phyloP scores from a whole-genome alignment of 495 filamentous ascomycete species.

The Talaromyces adpressus region DNA sequence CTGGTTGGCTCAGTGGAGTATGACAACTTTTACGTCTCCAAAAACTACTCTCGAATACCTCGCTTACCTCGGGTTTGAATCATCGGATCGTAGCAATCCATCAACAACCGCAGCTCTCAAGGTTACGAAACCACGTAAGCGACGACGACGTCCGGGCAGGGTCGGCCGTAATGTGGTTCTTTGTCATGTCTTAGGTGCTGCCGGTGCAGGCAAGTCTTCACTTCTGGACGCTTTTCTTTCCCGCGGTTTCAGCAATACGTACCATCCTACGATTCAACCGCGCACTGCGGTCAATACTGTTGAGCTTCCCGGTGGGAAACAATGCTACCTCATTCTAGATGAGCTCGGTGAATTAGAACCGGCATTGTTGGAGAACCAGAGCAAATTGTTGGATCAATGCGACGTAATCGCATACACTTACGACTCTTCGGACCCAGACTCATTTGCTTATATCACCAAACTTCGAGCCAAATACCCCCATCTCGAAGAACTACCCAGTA shows the following conservation, averaged over 20 bases:
- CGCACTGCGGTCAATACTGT: constrained; percentile 92
- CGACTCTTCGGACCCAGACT: constrained; percentile 92
- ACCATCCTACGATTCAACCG: constrained; percentile 90
- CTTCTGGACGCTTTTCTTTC: constrained; percentile 87
- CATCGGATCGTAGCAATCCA: constrained; percentile 53
- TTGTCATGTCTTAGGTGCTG: constrained; percentile 84
- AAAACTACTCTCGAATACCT: constrained; percentile 93
- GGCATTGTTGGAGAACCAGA: constrained; percentile 85
- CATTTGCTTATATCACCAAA: constrained; percentile 82
- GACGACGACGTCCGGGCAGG: constrained; percentile 67
- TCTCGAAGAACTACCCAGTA: constrained; percentile 76
- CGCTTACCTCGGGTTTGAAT: constrained; percentile 85
- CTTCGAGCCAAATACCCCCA: constrained; percentile 72
- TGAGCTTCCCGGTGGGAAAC: constrained; percentile 90
- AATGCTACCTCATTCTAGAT: constrained; percentile 92
- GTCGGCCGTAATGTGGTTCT: constrained; percentile 95
- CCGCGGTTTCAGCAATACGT: constrained; percentile 75
- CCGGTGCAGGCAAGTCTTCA: constrained; percentile 79
- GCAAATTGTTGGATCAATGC: constrained; percentile 84
- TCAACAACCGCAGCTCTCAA: constrained; percentile 79
- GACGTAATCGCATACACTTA: constrained; percentile 94
- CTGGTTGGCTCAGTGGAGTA: constrained; percentile 98
- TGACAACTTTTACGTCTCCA: constrained; percentile 95
- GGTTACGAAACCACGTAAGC: constrained; percentile 83
- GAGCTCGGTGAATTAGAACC: constrained; percentile 95